A percentile compares a stretch with the other conserved stretches of the same genome.
phyloP scores from a whole-genome alignment of 1,139 yeast species.

The Suhomyces anneliseae region DNA sequence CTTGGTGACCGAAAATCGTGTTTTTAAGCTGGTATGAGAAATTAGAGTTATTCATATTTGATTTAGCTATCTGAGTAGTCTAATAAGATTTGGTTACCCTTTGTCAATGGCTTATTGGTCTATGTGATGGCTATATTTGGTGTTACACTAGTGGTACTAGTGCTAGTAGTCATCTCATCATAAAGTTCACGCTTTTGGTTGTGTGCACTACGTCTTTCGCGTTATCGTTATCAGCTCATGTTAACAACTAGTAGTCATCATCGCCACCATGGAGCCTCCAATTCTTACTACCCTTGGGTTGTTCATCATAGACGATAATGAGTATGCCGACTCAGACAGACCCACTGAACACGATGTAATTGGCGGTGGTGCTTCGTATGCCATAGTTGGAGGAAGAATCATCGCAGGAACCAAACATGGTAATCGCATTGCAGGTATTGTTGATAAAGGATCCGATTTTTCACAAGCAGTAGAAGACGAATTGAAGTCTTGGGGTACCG shows the following conservation, averaged over 20 bases:
- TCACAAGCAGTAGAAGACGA: conserved; percentile 50
- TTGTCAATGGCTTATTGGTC: too few species aligned
- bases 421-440: conserved; percentile 57
- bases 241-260: neutral
- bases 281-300: conserved; percentile 72
- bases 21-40: too few species aligned
- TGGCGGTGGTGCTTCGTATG: conserved; percentile 92
- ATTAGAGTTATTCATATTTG: too few species aligned
- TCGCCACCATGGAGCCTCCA: conserved; percentile 9
- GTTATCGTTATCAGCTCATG: neutral
- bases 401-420: conserved; percentile 40
- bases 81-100: too few species aligned
- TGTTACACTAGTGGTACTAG: too few species aligned
- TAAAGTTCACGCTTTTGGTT: too few species aligned
- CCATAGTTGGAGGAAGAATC: conserved; percentile 73
- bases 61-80: too few species aligned
- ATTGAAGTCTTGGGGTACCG: conserved; percentile 62
- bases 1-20: too few species aligned
- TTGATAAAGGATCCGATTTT: conserved; percentile 80
- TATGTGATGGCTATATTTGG: too few species aligned
- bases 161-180: too few species aligned
- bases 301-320: conserved; percentile 90
- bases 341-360: conserved; percentile 53
- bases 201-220: neutral
- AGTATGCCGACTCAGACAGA: conserved; percentile 46